phyloP scores from a whole-genome alignment of 345 rosid genomes.

The Eutrema yunnanense region DNA sequence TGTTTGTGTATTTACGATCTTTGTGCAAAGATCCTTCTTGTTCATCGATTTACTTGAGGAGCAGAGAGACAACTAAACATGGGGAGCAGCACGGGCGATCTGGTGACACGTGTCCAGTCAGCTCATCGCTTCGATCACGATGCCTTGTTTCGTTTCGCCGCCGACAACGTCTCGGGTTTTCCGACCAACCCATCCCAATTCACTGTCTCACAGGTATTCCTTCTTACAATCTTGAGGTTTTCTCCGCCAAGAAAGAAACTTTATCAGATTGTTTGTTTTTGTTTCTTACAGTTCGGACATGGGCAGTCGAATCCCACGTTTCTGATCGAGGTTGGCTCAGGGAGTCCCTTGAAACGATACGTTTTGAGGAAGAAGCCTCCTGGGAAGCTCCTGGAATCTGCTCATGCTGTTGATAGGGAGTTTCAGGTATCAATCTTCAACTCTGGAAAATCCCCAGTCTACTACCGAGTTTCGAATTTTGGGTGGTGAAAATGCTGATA shows the following conservation, averaged over 20 bases:
- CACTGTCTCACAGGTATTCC: constrained; percentile 56
- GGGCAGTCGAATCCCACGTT: constrained; percentile 94
- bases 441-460: not conserved
- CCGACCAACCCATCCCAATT: constrained; percentile 56
- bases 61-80: constrained; percentile 20
- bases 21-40: not conserved
- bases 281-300: constrained; percentile 62
- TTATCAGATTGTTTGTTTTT: not conserved
- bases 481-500: not conserved
- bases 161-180: constrained; percentile 57
- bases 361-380: constrained; percentile 96
- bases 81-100: constrained; percentile 58
- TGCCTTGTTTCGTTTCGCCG: constrained; percentile 54
- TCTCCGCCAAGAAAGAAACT: not conserved
- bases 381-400: constrained; percentile 76
- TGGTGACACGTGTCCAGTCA: constrained; percentile 43
- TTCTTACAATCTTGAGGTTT: not conserved
- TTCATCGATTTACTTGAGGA: constrained; percentile 2
- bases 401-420: constrained; percentile 93
- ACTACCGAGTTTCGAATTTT: not conserved
- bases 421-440: constrained; percentile 41
- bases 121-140: constrained; percentile 54
- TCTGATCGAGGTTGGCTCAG: constrained; percentile 55
- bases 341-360: constrained; percentile 50
- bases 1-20: not conserved